Evolutionary conservation across 1,284 basidiomycete species (phyloP).

Genomic region (Cerioporus squamosus): DNA sequence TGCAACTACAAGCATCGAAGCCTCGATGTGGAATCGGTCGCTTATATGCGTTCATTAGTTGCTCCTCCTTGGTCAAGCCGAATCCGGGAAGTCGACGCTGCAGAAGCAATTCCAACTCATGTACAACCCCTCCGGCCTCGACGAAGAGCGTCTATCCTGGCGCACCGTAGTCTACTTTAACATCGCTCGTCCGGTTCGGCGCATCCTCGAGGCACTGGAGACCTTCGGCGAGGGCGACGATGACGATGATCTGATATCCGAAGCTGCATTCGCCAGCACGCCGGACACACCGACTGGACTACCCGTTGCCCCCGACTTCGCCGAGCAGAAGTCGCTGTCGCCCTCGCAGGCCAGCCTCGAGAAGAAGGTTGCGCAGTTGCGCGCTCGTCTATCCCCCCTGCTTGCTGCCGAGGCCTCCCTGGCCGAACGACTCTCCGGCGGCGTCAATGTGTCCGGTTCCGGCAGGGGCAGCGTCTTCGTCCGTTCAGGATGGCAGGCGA

Average conservation of each 20-base stretch:
- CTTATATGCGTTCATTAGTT: slow-evolving; percentile 46
- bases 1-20: neutral
- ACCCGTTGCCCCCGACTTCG: slow-evolving; percentile 9
- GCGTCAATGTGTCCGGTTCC: slow-evolving; percentile 69
- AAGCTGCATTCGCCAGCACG: slow-evolving; percentile 4
- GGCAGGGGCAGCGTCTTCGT: slow-evolving; percentile 76
- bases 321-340: slow-evolving; percentile 29
- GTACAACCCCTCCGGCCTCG: slow-evolving; percentile 77
- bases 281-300: slow-evolving; percentile 19
- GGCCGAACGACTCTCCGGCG: slow-evolving; percentile 73
- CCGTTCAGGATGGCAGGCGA: slow-evolving; percentile 78
- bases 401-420: slow-evolving; percentile 64
- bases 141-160: slow-evolving; percentile 80
- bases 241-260: slow-evolving; percentile 33
- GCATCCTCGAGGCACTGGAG: slow-evolving; percentile 73
- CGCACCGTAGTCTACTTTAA: slow-evolving; percentile 85
- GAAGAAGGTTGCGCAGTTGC: slow-evolving; percentile 52
- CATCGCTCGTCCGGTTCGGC: slow-evolving; percentile 75
- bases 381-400: slow-evolving; percentile 62
- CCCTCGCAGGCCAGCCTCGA: slow-evolving; percentile 30
- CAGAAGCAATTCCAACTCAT: slow-evolving; percentile 79
- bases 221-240: slow-evolving; percentile 66
- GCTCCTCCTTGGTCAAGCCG: slow-evolving; percentile 78
- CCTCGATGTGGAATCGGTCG: neutral
- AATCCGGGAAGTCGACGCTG: slow-evolving; percentile 84